Percentiles rank a stretch among this genome's conserved stretches.
Evolutionary conservation across 768 basidiomycete genomes (phyloP).

Genomic region (Psilocybe tampanensis): DNA sequence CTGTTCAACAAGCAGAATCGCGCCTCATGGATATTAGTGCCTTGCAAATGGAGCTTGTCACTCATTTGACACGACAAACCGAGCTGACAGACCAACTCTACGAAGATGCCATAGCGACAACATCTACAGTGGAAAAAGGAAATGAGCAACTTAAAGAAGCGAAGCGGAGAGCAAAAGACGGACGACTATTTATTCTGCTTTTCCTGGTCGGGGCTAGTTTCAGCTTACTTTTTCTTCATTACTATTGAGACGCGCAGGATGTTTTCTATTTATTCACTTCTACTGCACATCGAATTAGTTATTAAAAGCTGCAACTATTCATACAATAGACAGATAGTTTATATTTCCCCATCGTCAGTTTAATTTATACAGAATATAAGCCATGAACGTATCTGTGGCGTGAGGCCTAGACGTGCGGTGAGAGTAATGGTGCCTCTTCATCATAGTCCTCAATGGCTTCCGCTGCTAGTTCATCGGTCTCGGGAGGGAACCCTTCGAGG

Average conservation of each 20-base stretch:
- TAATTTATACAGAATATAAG: not conserved
- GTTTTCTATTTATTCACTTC: slow-evolving; percentile 17
- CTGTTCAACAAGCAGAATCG: slow-evolving; percentile 91
- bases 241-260: slow-evolving; percentile 55
- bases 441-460: slow-evolving; percentile 62
- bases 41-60: slow-evolving; percentile 89
- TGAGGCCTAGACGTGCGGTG: slow-evolving; percentile 13
- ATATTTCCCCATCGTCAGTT: slow-evolving; percentile 12
- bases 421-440: slow-evolving; percentile 63
- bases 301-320: slow-evolving; percentile 2
- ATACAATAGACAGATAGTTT: slow-evolving; percentile 13
- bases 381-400: not conserved
- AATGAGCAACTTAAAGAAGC: slow-evolving; percentile 92
- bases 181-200: slow-evolving; percentile 85
- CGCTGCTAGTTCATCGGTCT: slow-evolving; percentile 55
- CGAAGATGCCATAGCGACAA: slow-evolving; percentile 90
- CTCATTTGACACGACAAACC: slow-evolving; percentile 86
- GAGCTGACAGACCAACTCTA: slow-evolving; percentile 93
- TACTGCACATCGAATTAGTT: not conserved
- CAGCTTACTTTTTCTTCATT: slow-evolving; percentile 90
- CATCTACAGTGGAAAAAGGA: slow-evolving; percentile 84
- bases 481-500: slow-evolving; percentile 48
- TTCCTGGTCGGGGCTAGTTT: slow-evolving; percentile 93
- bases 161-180: slow-evolving; percentile 81
- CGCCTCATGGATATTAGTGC: slow-evolving; percentile 91